Percentiles rank a stretch among this genome's conserved stretches.
Conservation (phyloP, 805 yeast genomes). For the Yarrowia sp. region DNA sequence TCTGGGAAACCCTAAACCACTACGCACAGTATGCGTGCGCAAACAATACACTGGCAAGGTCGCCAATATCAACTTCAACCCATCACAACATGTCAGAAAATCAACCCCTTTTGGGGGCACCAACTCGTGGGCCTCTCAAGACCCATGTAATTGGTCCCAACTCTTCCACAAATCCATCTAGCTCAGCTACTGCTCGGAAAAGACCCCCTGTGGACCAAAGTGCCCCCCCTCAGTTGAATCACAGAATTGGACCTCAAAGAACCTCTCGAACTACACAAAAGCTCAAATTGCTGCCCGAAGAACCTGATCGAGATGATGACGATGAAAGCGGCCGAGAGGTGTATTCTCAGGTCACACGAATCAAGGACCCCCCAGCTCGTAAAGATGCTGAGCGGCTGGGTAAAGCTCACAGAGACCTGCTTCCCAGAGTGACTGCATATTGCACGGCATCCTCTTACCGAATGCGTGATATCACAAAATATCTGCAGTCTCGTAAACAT, state of each 20-base stretch:
- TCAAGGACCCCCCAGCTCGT: constrained; percentile 86
- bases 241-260: constrained; percentile 57
- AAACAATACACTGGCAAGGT: constrained; percentile 8
- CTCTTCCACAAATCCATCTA: constrained; percentile 5
- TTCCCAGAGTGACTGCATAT: constrained; percentile 95
- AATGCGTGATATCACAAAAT: constrained; percentile 84
- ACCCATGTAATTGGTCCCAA: constrained; percentile 22
- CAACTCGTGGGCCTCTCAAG: constrained; percentile 27
- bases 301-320: constrained; percentile 43
- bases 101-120: constrained; percentile 24
- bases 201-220: constrained; percentile 39
- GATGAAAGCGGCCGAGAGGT: constrained; percentile 59
- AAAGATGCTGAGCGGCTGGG: constrained; percentile 94
- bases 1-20: constrained; percentile 10
- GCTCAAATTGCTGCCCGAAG: constrained; percentile 82
- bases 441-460: constrained; percentile 93
- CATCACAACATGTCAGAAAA: constrained; percentile 32
- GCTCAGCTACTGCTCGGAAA: constrained; percentile 23
- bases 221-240: constrained; percentile 28
- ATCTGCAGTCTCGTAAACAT: constrained; percentile 77
- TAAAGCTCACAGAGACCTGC: constrained; percentile 77
- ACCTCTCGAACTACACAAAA: constrained; percentile 90
- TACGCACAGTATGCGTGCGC: constrained; percentile 23
- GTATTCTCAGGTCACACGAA: constrained; percentile 82
- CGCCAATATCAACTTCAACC: neutral